These are phyloP conservation scores for Pestalotiopsis sp. DNA, from an alignment of 2,329 filamentous ascomycete species.

Conservation along the genomic window DNA sequence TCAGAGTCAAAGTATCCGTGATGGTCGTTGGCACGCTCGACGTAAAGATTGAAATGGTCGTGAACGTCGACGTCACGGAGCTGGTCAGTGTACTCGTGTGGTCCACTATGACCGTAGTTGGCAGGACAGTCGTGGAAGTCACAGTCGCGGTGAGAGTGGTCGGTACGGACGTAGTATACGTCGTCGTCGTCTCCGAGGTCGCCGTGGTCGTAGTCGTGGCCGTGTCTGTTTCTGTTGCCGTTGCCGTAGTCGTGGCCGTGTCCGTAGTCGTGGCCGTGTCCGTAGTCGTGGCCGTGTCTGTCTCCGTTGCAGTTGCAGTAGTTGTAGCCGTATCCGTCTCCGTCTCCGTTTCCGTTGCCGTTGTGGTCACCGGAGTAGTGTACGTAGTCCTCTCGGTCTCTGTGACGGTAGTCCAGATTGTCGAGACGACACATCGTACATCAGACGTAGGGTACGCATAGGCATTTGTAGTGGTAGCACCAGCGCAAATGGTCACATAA, in stretches of 20 bases:
- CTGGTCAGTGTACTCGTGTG: constrained; percentile 6
- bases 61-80: constrained; percentile 3
- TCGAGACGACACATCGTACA: constrained; percentile 11
- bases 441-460: constrained; percentile 4
- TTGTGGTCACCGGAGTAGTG: background rate
- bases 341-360: background rate
- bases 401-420: constrained; percentile 11
- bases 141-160: constrained; percentile 9
- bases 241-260: constrained; percentile 19
- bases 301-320: background rate
- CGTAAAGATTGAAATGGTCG: constrained; percentile 19
- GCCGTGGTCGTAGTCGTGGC: constrained; percentile 18
- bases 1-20: constrained; percentile 18
- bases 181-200: constrained; percentile 7
- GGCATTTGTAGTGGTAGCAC: background rate
- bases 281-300: background rate
- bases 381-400: constrained; percentile 14
- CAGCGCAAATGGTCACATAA: constrained; percentile 12
- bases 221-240: background rate
- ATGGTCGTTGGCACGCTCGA: constrained; percentile 23
- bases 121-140: background rate
- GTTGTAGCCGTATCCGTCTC: no score
- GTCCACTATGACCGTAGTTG: constrained; percentile 7
- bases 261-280: constrained; percentile 20
- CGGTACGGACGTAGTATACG: constrained; percentile 12